Conservation (phyloP, 1,284 basidiomycete genomes). For the Cryptococcus jaspeensis region DNA sequence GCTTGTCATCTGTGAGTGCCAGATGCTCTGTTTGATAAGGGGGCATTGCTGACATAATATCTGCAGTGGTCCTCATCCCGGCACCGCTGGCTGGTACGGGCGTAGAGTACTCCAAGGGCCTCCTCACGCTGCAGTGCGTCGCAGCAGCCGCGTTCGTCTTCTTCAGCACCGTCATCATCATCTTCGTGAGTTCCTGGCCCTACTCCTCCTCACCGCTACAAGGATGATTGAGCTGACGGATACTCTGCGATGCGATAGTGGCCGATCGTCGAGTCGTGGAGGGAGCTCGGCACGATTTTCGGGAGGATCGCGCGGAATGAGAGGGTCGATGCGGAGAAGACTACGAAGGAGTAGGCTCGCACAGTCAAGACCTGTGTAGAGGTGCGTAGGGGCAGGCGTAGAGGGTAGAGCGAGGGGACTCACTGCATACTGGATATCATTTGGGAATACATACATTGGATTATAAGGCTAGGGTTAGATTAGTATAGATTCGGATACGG, state of each 20-base stretch:
- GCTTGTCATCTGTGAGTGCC: conserved; percentile 9
- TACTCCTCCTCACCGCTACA: background rate
- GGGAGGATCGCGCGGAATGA: conserved; percentile 2
- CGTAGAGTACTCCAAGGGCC: conserved; percentile 8
- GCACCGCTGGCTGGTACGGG: conserved; percentile 9
- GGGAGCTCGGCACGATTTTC: conserved; percentile 3
- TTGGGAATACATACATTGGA: too few species aligned
- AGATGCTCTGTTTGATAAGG: background rate
- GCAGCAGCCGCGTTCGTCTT: conserved; percentile 10
- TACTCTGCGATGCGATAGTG: background rate
- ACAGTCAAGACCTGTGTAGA: too few species aligned
- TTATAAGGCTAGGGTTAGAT: too few species aligned
- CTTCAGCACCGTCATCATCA: conserved; percentile 6
- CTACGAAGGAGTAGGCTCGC: conserved; percentile 1
- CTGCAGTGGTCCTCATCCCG: conserved; percentile 9
- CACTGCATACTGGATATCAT: too few species aligned
- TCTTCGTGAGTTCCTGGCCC: conserved; percentile 2
- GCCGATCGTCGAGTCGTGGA: conserved; percentile 9
- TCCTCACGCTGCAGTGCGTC: conserved; percentile 9
- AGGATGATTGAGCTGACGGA: background rate
- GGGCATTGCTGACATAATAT: background rate
- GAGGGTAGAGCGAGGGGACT: too few species aligned
- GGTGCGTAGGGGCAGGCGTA: too few species aligned
- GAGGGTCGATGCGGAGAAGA: conserved; percentile 3
- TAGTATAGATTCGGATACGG: too few species aligned